Evolutionary conservation across 2,329 filamentous ascomycete species (phyloP).

Genomic region (Rachicladosporium sp.): DNA sequence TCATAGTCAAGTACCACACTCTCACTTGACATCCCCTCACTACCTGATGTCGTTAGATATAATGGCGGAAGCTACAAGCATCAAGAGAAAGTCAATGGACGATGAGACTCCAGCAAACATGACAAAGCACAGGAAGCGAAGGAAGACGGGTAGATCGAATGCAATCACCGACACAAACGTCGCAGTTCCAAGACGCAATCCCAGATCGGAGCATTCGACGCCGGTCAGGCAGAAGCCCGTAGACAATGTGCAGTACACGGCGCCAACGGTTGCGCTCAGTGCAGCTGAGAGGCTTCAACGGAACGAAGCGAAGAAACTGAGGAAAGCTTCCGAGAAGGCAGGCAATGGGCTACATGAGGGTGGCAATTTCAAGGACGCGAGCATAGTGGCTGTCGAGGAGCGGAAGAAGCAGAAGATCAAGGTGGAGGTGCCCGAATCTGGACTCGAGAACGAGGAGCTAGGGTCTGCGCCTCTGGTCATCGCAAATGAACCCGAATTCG

Average conservation of each 20-base stretch:
- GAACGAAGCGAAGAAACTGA: slow-evolving; percentile 12
- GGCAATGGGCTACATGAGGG: slow-evolving; percentile 8
- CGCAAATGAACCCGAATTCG: slow-evolving; percentile 1
- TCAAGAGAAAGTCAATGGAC: neutral
- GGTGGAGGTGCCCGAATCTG: no score
- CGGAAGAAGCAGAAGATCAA: no score
- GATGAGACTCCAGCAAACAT: neutral
- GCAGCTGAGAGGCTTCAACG: slow-evolving; percentile 7
- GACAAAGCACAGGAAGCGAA: neutral
- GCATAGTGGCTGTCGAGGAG: neutral
- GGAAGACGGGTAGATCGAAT: neutral
- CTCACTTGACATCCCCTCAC: no score
- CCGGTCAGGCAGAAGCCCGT: no score
- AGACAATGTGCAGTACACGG: no score
- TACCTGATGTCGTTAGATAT: no score
- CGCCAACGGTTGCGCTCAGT: neutral
- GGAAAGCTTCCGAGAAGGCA: slow-evolving; percentile 8
- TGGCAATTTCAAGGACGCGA: slow-evolving; percentile 7
- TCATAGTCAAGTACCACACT: no score
- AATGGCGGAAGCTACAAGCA: neutral
- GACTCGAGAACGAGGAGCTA: neutral
- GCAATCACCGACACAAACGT: neutral
- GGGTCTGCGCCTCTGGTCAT: slow-evolving; percentile 1
- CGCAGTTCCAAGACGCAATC: neutral
- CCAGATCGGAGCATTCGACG: neutral